Base-by-base conservation (phyloP, 2,329 filamentous ascomycete genomes). In the Diplodia corticola region DNA sequence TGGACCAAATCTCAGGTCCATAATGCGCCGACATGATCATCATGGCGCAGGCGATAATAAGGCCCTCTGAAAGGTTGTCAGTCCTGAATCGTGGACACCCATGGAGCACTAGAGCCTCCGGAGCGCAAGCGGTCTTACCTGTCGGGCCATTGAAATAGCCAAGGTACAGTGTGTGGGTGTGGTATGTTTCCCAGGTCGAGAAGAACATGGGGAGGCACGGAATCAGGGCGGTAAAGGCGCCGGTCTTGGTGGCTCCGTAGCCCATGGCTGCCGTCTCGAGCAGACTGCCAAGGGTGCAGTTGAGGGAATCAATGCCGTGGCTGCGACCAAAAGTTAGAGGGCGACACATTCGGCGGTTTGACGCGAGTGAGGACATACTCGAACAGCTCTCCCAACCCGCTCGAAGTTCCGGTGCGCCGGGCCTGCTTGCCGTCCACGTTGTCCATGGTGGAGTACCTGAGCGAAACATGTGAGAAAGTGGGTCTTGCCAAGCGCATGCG, bases 361-460 rank as follows among this genome's bases (percentile, higher is more conserved):
- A 33, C 12, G 20, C 30, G 28, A 28, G 24, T 60, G 44, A 53
- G 67, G 72, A 79, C 83, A 71, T 80, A 87, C 85, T 99, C 95
- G 80, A 99, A 99, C 15, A 99, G 88, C 80, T 99, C 95, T 71
- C 95, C 95, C 28, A 99, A 85, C 0, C 92, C 92, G 76, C 93
- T 97, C 33, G 94, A 98, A 4, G 94, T 97, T 63, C 94, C 93
- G 4, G 95, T 99, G 73, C 95, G 86, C 70, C 95, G 87, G 67
- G 95, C 95, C 82, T 99, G 95, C 81, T 99, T 99, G 72, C 95
- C 95, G 78, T 99, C 95, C 70, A 98, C 90, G 78, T 99, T 99
- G 83, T 99, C 95, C 90, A 99, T 93, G 15, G 95, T 99, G 72
- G 95, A 96, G 80, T 98, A 89, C 78, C 83, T 84, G 64, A 17